phyloP scores from a whole-genome alignment of 495 filamentous ascomycete species.

The Bathelium albidoporum region DNA sequence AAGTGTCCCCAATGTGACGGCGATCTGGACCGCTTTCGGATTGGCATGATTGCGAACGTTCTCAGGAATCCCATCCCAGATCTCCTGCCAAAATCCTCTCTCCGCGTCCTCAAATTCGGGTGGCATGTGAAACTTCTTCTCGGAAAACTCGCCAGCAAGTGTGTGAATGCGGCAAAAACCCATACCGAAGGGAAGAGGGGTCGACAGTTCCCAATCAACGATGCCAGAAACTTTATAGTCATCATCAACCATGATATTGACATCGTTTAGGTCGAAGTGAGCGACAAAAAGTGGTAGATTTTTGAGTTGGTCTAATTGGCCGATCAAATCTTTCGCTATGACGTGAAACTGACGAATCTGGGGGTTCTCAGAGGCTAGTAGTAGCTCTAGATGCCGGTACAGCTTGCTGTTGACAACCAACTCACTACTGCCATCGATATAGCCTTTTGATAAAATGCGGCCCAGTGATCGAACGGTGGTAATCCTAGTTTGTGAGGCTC shows the following conservation, averaged over 20 bases:
- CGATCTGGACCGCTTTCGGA: conserved; percentile 19
- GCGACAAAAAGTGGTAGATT: conserved; percentile 28
- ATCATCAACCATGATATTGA: conserved; percentile 30
- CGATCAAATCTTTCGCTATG: background rate
- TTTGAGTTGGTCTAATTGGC: conserved; percentile 22
- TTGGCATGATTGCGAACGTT: conserved; percentile 11
- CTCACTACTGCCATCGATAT: background rate
- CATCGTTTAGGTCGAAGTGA: conserved; percentile 28
- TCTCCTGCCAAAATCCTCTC: conserved; percentile 22
- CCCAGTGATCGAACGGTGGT: background rate
- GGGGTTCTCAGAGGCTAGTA: background rate
- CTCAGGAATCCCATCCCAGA: conserved; percentile 14
- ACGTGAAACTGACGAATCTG: background rate
- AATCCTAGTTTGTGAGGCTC: background rate
- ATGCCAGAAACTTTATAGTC: conserved; percentile 25
- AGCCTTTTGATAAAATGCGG: background rate
- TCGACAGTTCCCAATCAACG: conserved; percentile 18
- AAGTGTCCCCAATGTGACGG: conserved; percentile 22
- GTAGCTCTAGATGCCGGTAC: background rate
- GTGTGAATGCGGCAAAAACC: background rate
- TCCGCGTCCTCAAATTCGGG: conserved; percentile 27
- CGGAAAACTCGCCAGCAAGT: conserved; percentile 12
- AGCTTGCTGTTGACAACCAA: background rate
- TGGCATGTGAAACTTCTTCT: conserved; percentile 23
- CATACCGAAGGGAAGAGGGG: background rate